Evolutionary conservation across 176 grass and related monocot genomes (phyloP).

Genomic region (Hordeum marinum): DNA sequence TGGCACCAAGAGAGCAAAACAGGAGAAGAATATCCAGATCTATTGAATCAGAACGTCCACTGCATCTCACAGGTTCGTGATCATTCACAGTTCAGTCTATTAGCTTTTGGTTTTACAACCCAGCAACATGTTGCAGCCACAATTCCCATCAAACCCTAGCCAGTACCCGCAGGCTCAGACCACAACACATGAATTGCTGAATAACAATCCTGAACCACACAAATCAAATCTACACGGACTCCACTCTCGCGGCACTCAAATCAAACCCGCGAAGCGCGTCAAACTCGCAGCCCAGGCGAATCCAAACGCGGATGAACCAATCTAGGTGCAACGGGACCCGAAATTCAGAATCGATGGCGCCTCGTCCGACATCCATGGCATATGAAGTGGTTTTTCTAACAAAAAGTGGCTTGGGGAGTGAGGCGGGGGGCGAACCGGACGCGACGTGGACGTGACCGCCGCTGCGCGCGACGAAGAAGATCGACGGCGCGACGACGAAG

Average conservation of each 20-base stretch:
- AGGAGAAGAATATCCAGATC: background rate
- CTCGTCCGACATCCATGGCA: background rate
- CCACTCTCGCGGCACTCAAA: background rate
- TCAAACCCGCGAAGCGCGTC: background rate
- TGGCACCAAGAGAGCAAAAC: background rate
- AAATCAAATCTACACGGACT: conserved; percentile 3
- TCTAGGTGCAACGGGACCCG: background rate
- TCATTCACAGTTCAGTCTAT: background rate
- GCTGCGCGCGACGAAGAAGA: conserved; percentile 51
- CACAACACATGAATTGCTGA: background rate
- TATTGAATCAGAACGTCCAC: background rate
- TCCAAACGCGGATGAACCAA: background rate
- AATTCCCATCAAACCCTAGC: background rate
- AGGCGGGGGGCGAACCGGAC: conserved; percentile 33
- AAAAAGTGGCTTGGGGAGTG: background rate
- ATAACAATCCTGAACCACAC: conserved; percentile 9
- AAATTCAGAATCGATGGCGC: background rate
- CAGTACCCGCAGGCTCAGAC: background rate
- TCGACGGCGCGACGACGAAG: conserved; percentile 55
- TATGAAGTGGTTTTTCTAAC: background rate
- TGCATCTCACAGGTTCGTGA: background rate
- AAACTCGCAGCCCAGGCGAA: background rate
- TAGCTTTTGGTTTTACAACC: background rate
- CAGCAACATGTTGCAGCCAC: background rate
- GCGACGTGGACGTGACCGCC: conserved; percentile 36